Base-by-base conservation (phyloP, 202 grass and related monocot genomes). In the Zoysia matrella region DNA sequence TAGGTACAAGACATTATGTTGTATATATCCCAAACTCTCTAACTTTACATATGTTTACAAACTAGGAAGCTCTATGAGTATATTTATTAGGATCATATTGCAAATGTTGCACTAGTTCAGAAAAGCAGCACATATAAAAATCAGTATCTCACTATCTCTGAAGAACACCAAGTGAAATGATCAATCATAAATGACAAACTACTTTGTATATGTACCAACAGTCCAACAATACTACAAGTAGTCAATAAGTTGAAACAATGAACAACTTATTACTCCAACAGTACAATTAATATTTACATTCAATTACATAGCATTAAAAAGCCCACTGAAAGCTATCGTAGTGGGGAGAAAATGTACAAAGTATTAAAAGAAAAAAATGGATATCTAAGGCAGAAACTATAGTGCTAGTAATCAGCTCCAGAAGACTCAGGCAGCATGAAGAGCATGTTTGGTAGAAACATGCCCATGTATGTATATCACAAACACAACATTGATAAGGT, bases 271-370 rank as follows among this genome's bases (percentile, higher is more conserved):
- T 79, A 71, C 62, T 79, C 14, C 70, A 86, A 79, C 2, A 75
- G 11, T 70, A 86, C 49, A 83, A 0, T 48, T 75, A 85, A 58
- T 47, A 55, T 86, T 30, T 86, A 90, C 88, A 90, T 65, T 41
- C 48, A 30, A 74, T 86, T 86, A 86, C 88, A 90, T 79, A 57
- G 63, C 46, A 83, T 30, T 83, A 57, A 65, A 89, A 56, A 68
- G 74, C 74, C 76, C 74, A 5, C 70, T 55, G 73, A 52, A 80
- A 74, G 73, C 22, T 15, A 42, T n/a, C 61, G 74, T 13, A 53
- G 22, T 30, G 73, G 36, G 62, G 41, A 82, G 41, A 74, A 78
- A 67, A 66, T 49, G 70, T 90, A 90, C 83, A 90, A 51, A 70
- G 52, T 65, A 75, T n/a, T 69, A 15, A 71, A 73, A 30, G 22